Evolutionary conservation across 2,329 filamentous ascomycete genomes (phyloP), one percentile per base, ranked within the genome.

Genomic region (Pseudogymnoascus sp.): DNA sequence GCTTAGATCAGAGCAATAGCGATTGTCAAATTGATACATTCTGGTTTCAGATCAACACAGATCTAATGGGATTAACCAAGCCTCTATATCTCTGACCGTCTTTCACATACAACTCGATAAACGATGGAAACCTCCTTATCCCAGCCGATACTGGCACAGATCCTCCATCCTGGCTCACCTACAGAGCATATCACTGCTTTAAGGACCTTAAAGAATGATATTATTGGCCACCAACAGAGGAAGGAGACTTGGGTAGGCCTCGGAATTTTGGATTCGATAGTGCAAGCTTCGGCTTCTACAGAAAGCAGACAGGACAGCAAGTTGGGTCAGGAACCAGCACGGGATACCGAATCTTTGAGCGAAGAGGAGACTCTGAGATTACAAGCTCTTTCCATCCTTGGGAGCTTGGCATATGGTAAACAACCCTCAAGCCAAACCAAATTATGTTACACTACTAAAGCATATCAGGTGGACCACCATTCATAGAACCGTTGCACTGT

Each of bases 181-280:
- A 67, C 75, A 21, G 83, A 87, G 66, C 83, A 83, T 69, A 77
- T 83, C 41, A 77, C 80, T 25, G 83, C 87, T 59, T 80, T 97
- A 49, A 85, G 87, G 67, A 80, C 81, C 43, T 78, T 99, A 31
- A 97, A 96, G 79, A 95, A 96, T 75, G 89, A 95, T 66, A 83
- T 96, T 58, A 86, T 96, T 64, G 95, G 95, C 23, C 91, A 97
- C 75, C 83, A 89, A 35, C 87, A 93, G 74, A 88, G 88, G 74
- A 99, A 99, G 76, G 88, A 93, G 75, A 76, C 85, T 63, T 93
- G 88, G 80, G 81, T 97, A 41, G 80, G 80, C 63, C 78, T 84
- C 62, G 93, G 93, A 16, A 80, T 90, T 28, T 75, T 95, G 55
- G 81, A 84, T 61, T 81, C 83, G 35, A 77, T 90, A 59, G 79